These are phyloP conservation scores for Colletotrichum sp. DNA, from an alignment of 2,329 filamentous ascomycete genomes.

Conservation along the genomic window DNA sequence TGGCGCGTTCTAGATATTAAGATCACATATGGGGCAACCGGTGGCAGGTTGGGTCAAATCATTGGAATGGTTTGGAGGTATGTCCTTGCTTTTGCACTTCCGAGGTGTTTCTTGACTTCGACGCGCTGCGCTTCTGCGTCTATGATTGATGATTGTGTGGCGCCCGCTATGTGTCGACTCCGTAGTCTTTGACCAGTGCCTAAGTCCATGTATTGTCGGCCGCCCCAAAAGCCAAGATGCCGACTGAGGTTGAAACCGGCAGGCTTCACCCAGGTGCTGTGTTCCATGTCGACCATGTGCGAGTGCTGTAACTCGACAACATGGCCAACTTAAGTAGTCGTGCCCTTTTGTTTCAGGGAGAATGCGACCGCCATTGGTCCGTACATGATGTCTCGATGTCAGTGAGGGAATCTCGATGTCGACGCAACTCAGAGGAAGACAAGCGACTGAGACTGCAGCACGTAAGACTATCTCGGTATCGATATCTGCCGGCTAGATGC, in stretches of 20 bases:
- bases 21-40: neutral
- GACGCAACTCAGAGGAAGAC: neutral
- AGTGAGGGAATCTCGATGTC: neutral
- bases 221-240: neutral
- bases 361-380: neutral
- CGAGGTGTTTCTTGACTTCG: neutral
- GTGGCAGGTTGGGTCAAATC: neutral
- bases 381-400: neutral
- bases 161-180: neutral
- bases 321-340: neutral
- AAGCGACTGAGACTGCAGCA: neutral
- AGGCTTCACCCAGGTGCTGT: neutral
- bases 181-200: neutral
- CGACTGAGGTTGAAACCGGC: neutral
- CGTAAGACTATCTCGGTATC: neutral
- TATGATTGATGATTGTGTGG: neutral
- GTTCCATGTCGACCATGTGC: neutral
- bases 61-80: neutral
- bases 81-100: neutral
- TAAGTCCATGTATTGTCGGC: neutral
- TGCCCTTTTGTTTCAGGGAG: neutral
- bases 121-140: neutral
- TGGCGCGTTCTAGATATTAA: neutral
- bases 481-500: neutral
- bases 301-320: neutral